Evolutionary conservation across 129 eudicot species (phyloP), one percentile per base, ranked within the genome.

Genomic region (Oenanthe sinensis): DNA sequence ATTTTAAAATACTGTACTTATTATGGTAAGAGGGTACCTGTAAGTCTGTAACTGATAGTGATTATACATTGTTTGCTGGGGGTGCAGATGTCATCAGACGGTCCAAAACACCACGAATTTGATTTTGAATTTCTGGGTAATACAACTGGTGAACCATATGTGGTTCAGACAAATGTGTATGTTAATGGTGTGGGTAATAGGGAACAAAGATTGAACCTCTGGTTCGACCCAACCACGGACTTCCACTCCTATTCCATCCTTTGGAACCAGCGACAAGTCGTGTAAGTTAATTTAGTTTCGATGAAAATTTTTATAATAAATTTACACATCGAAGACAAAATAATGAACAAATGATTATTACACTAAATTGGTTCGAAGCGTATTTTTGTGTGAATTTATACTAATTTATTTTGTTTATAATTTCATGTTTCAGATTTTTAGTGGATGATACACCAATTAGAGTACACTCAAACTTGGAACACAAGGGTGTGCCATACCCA

Each of bases 381-480:
- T 33, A 33, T 17, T 4, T 5, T 52, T 54, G 24, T 19, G 10
- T 54, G 62, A 54, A 4, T 54, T 22, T 20, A 0, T 54, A 20
- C 28, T 20, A 5, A 58, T 60, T 60, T 8, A 2, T 24, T 60
- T n/a, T 58, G 2, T 24, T 24, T n/a, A n/a, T 58, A 7, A 8
- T 9, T 9, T 24, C 22, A 30, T 8, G 36, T 71, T 7, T 4
- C 86, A 92, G 97, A 76, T 92, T 92, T 80, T 11, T 90, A 78
- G 97, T 92, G 47, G 97, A 92, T 47, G 96, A 92, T 71, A 92
- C 96, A 2, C 97, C 97, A 0, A 87, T 92, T 2, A 82, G 97
- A 15, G 96, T 90, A 36, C 97, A 92, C 85, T 79, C 90, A 1
- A 92, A 92, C 78, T 73, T 92, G 77, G 97, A 92, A 58, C 93